Evolutionary conservation across 768 basidiomycete genomes (phyloP).

Genomic region (Serendipita sp.): DNA sequence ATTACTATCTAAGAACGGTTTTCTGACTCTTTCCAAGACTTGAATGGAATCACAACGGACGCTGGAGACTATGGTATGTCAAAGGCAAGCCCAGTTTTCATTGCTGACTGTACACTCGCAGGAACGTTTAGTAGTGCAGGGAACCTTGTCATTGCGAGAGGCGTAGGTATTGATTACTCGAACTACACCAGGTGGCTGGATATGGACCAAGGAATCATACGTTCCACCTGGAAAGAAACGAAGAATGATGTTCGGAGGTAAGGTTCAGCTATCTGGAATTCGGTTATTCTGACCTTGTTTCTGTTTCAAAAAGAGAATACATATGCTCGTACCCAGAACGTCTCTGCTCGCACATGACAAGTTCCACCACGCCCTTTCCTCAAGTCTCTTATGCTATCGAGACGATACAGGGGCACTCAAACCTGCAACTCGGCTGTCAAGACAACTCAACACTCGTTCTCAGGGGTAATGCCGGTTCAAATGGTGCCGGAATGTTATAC

Average conservation of each 20-base stretch:
- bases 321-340: slow-evolving; percentile 54
- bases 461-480: slow-evolving; percentile 29
- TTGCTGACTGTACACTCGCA: slow-evolving; percentile 16
- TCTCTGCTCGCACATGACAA: slow-evolving; percentile 39
- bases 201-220: slow-evolving; percentile 42
- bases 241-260: slow-evolving; percentile 32
- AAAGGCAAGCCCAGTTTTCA: background rate
- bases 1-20: background rate
- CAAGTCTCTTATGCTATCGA: slow-evolving; percentile 30
- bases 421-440: slow-evolving; percentile 45
- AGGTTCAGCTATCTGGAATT: slow-evolving; percentile 14
- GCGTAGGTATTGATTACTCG: slow-evolving; percentile 22
- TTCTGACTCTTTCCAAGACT: slow-evolving; percentile 24
- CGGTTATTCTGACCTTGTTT: background rate
- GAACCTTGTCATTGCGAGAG: slow-evolving; percentile 33
- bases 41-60: slow-evolving; percentile 35
- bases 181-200: slow-evolving; percentile 55
- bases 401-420: slow-evolving; percentile 32
- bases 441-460: slow-evolving; percentile 33
- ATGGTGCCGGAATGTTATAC: slow-evolving; percentile 46
- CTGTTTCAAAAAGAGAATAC: slow-evolving; percentile 24
- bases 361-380: background rate
- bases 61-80: slow-evolving; percentile 45
- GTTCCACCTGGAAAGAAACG: slow-evolving; percentile 46
- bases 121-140: slow-evolving; percentile 59